phyloP scores from a whole-genome alignment of 2,329 filamentous ascomycete species.

The Myriosclerotinia curreyana region DNA sequence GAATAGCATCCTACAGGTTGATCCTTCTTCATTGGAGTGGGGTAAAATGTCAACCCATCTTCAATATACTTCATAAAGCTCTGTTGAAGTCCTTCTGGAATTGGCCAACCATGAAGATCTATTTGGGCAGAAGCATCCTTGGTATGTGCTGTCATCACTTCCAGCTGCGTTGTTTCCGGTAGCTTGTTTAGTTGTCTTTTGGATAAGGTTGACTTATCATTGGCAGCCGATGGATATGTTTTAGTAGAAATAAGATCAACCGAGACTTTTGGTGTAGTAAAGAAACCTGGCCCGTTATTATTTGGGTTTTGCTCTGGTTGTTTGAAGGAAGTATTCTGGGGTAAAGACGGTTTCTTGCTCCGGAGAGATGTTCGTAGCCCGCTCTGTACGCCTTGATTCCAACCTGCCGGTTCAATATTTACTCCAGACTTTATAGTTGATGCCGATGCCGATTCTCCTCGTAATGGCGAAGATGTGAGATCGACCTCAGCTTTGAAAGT shows the following conservation, averaged over 20 bases:
- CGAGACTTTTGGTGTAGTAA: background rate
- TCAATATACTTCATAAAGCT: slow-evolving; percentile 2
- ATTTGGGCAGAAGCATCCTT: slow-evolving; percentile 2
- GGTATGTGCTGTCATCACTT: slow-evolving; percentile 4
- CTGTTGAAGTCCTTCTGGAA: slow-evolving; percentile 13
- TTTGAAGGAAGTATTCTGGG: background rate
- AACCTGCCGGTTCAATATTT: slow-evolving; percentile 28
- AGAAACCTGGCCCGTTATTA: slow-evolving; percentile 1
- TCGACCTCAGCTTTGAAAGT: background rate
- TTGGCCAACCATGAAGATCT: slow-evolving; percentile 20
- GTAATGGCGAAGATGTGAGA: slow-evolving; percentile 8
- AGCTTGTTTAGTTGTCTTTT: slow-evolving; percentile 7
- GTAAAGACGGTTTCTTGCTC: slow-evolving; percentile 18
- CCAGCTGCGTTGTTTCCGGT: background rate
- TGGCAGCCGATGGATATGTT: no score
- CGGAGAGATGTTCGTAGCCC: slow-evolving; percentile 45
- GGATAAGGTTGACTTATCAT: background rate
- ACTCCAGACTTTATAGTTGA: background rate
- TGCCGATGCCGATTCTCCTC: background rate
- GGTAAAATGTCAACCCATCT: slow-evolving; percentile 12
- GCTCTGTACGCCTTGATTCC: slow-evolving; percentile 45
- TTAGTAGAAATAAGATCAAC: background rate
- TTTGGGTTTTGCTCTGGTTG: background rate
- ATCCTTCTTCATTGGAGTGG: background rate
- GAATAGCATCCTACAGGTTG: slow-evolving; percentile 5